Conservation (phyloP, 371 early-diverging fungal species). For the Mucor racemosus region DNA sequence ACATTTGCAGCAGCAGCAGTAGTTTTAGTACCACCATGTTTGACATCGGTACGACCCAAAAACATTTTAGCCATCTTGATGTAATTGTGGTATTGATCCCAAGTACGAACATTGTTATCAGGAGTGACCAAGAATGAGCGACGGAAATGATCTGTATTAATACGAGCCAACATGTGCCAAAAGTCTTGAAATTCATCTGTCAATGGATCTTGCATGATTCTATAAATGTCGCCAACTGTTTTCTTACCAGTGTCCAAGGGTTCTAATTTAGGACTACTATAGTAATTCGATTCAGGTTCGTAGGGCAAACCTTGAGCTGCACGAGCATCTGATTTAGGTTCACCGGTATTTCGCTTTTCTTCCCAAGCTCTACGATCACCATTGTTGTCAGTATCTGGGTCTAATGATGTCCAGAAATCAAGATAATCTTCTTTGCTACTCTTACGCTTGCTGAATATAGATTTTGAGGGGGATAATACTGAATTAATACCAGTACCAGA, state of each 20-base stretch:
- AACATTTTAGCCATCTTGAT: conserved; percentile 44
- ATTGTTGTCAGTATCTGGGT: conserved; percentile 33
- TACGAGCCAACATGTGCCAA: conserved; percentile 59
- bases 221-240: conserved; percentile 20
- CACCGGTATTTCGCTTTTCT: neutral
- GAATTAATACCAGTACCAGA: neutral
- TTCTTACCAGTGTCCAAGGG: neutral
- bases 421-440: conserved; percentile 26
- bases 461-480: conserved; percentile 11
- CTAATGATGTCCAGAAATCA: conserved; percentile 33
- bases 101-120: conserved; percentile 69
- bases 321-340: neutral
- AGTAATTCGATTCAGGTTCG: conserved; percentile 8
- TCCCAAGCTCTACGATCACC: conserved; percentile 12
- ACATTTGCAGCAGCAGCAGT: conserved; percentile 28
- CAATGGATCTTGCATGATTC: conserved; percentile 57
- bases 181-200: conserved; percentile 48
- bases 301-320: neutral
- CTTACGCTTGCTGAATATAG: conserved; percentile 24
- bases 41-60: conserved; percentile 32
- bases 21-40: conserved; percentile 28
- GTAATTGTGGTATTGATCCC: conserved; percentile 65
- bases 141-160: conserved; percentile 62
- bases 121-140: conserved; percentile 71
- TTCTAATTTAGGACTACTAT: conserved; percentile 13